Evolutionary conservation across 768 basidiomycete genomes (phyloP), one percentile per base, ranked within the genome.

Genomic region (Mycena amicta): DNA sequence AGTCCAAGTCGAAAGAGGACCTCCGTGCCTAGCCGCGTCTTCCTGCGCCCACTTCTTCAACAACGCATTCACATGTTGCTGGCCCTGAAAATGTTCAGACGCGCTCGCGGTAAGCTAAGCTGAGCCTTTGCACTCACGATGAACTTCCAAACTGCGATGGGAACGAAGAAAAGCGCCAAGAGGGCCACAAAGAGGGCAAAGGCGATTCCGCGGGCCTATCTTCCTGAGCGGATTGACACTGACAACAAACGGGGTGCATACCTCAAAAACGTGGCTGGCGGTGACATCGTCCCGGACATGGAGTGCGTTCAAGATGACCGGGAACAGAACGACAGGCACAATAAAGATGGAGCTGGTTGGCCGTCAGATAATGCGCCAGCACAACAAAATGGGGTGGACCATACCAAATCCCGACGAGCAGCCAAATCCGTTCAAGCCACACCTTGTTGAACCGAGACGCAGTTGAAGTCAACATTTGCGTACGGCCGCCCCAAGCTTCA

Each of bases 91-190:
- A 55, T 28, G n/a, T 18, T 40, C 29, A 51, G 2, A 25, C 40
- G 29, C 20, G 50, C 1, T 33, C 22, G 16, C 22, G 4, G 11
- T 45, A 53, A n/a, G 3, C 16, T 27, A 6, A 20, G 30, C 51
- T 47, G 20, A 16, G 18, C 6, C 29, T 40, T 33, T 28, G n/a
- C 8, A 75, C 78, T 39, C 40, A 77, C 74, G 54, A 73, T 59
- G 30, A 66, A 72, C 61, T 85, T 85, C 82, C 82, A 85, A 23
- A 77, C 41, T 39, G 74, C 45, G 40, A 82, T 66, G 5, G 83
- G 83, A 3, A 69, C 39, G 45, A 72, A 66, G 65, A 83, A 72
- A 50, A 82, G 39, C 25, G 77, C 25, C 52, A 76, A 59, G 20
- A 74, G 65, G 16, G 67, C 80, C 46, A 83, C n/a, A 23, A 71